Conservation (phyloP, 129 eudicot genomes). For the Erigeron canadensis region DNA sequence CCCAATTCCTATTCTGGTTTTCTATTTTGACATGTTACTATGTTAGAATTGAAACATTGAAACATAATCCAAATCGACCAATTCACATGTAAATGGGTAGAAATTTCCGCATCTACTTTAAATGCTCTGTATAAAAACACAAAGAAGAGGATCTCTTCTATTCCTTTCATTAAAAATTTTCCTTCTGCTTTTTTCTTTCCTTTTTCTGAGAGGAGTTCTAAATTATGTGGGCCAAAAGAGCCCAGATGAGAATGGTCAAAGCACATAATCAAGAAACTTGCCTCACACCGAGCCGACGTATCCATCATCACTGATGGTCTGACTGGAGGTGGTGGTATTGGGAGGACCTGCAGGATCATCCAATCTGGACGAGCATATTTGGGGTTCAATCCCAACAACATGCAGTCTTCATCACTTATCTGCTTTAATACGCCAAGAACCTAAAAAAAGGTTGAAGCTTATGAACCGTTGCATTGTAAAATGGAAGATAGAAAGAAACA, state of each 20-base stretch:
- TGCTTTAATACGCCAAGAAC: slow-evolving; percentile 81
- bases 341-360: slow-evolving; percentile 97
- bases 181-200: not conserved
- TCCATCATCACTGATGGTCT: slow-evolving; percentile 99
- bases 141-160: too few relatives aligned
- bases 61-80: too few relatives aligned
- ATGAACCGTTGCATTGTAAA: not conserved
- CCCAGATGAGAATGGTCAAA: not conserved
- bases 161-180: slow-evolving; percentile 39
- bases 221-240: not conserved
- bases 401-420: slow-evolving; percentile 85
- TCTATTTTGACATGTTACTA: too few relatives aligned
- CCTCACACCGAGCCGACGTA: slow-evolving; percentile 95
- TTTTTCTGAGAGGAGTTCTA: not conserved
- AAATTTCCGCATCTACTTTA: too few relatives aligned
- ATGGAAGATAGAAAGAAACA: too few relatives aligned
- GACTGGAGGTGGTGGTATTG: slow-evolving; percentile 97
- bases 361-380: slow-evolving; percentile 97
- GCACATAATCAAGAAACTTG: slow-evolving; percentile 29
- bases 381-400: slow-evolving; percentile 76
- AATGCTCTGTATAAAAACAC: slow-evolving; percentile 46
- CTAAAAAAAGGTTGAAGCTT: slow-evolving; percentile 32
- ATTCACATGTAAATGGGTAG: too few relatives aligned
- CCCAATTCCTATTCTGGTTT: too few relatives aligned
- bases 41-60: too few relatives aligned